Percentiles rank a stretch among this genome's conserved stretches.
These are phyloP conservation scores for Diplodia scrobiculata DNA, from an alignment of 2,329 filamentous ascomycete species.

Conservation along the genomic window DNA sequence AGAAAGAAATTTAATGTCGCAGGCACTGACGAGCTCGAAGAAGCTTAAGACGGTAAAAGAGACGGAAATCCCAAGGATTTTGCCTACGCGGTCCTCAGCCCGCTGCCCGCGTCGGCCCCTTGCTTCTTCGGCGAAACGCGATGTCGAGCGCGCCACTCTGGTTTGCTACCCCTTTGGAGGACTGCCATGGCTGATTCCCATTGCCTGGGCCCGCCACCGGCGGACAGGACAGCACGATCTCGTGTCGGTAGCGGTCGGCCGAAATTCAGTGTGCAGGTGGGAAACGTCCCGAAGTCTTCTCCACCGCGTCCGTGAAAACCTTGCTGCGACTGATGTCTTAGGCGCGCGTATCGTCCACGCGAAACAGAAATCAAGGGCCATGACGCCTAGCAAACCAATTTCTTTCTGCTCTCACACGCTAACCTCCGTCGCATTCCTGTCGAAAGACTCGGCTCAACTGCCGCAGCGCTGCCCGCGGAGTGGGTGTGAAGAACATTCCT, in stretches of 20 bases:
- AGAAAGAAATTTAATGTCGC: constrained; percentile 87
- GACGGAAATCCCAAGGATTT: constrained; percentile 17
- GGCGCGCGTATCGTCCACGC: constrained; percentile 28
- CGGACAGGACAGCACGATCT: constrained; percentile 28
- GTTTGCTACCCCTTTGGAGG: constrained; percentile 29
- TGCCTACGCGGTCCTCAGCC: constrained; percentile 23
- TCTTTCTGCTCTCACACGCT: constrained; percentile 29
- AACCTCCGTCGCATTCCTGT: constrained; percentile 30
- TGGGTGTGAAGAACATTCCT: constrained; percentile 31
- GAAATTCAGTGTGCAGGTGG: constrained; percentile 25
- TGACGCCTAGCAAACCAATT: constrained; percentile 30
- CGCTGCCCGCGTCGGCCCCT: constrained; percentile 22
- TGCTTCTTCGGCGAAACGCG: constrained; percentile 30
- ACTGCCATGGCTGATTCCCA: constrained; percentile 18
- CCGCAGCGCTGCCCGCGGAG: constrained; percentile 16
- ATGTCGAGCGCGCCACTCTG: constrained; percentile 28
- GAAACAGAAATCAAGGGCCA: constrained; percentile 28
- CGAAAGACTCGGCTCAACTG: constrained; percentile 29
- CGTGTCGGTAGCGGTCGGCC: constrained; percentile 23
- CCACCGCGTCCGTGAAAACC: constrained; percentile 28
- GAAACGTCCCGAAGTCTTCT: constrained; percentile 20
- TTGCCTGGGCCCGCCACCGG: constrained; percentile 21
- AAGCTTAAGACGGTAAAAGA: constrained; percentile 37
- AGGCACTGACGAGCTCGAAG: constrained; percentile 61
- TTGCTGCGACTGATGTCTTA: constrained; percentile 31